Evolutionary conservation across 2,329 filamentous ascomycete genomes (phyloP).

Genomic region (Xylariales sp.): DNA sequence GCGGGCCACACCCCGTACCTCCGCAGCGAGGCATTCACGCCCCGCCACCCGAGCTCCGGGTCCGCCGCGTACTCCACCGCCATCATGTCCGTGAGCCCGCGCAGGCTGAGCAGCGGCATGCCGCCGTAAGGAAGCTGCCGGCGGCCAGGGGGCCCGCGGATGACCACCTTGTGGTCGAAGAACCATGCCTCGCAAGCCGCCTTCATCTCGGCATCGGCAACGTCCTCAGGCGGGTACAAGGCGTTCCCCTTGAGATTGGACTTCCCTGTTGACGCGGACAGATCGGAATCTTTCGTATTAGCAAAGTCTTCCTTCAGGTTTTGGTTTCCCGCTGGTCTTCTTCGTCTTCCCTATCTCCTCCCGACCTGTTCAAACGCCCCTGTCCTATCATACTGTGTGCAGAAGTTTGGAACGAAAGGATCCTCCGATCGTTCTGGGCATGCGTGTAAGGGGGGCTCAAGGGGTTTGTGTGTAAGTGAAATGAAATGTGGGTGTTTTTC

Average conservation of each 20-base stretch:
- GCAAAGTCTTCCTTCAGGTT: background rate
- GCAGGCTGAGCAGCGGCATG: conserved; percentile 11
- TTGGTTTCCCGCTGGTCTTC: no score
- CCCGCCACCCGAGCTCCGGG: conserved; percentile 6
- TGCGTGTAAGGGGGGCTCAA: no score
- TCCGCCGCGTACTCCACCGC: conserved; percentile 10
- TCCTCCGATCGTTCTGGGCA: no score
- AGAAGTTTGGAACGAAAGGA: no score
- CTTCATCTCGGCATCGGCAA: conserved; percentile 13
- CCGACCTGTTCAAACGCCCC: no score
- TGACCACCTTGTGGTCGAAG: conserved; percentile 12
- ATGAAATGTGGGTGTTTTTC: no score
- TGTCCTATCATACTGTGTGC: no score
- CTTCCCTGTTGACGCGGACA: conserved; percentile 9
- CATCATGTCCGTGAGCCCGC: conserved; percentile 12
- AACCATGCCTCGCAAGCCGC: conserved; percentile 12
- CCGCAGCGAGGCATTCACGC: conserved; percentile 4
- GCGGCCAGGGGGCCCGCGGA: conserved; percentile 7
- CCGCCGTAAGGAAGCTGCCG: conserved; percentile 12
- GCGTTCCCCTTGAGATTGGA: conserved; percentile 9
- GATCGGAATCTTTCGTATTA: background rate
- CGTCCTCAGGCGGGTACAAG: conserved; percentile 11
- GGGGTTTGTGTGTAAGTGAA: background rate
- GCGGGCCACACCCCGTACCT: conserved; percentile 7
- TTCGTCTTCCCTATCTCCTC: no score